Base-by-base conservation (phyloP, 2,329 filamentous ascomycete genomes). In the Trichoderma atrobrunneum region DNA sequence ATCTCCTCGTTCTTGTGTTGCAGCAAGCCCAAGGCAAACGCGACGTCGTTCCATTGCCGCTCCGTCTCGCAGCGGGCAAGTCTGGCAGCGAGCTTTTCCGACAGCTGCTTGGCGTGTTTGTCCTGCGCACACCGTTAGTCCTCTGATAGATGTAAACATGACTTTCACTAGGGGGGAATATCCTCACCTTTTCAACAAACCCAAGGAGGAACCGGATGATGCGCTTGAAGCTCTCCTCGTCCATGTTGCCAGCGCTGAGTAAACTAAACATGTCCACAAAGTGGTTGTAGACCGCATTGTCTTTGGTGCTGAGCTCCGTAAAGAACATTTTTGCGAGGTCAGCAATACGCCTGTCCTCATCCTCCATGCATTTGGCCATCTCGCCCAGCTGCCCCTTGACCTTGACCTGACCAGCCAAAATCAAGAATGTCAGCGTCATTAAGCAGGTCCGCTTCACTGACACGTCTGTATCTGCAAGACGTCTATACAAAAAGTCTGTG, bases 221-320 rank as follows among this genome's bases (percentile, higher is more conserved):
- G 73, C 93, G 88, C 80, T 89, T 91, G 82, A 99, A 91, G 28
- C 92, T 90, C 76, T 97, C 94, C 80, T 98, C 95, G 11, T 94
- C 91, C 75, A 99, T 85, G 68, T 89, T 88, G 76, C 97, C 95
- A 0, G 94, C 92, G 72, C 93, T 96, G 61, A 99, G 86, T 75
- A 98, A 84, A 79, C 93, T 95, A 82, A 99, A 99, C 93, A 99
- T 98, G 80, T 99, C 96, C 32, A 99, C 94, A 82, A 99, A 99
- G 84, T 99, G 95, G 81, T 99, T 99, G 82, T 99, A 99, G 3
- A 99, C 94, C 3, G 96, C 96, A 79, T 99, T 99, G 81, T 99
- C 96, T 85, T 99, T 99, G 76, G 94, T 97, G 74, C 95, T 94
- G 70, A 99, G 88, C 82, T 99, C 96, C 0, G 94, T 95, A 82